Conservation (phyloP, 192 early-diverging fungal species). For the Dimargaris cristalligena region DNA sequence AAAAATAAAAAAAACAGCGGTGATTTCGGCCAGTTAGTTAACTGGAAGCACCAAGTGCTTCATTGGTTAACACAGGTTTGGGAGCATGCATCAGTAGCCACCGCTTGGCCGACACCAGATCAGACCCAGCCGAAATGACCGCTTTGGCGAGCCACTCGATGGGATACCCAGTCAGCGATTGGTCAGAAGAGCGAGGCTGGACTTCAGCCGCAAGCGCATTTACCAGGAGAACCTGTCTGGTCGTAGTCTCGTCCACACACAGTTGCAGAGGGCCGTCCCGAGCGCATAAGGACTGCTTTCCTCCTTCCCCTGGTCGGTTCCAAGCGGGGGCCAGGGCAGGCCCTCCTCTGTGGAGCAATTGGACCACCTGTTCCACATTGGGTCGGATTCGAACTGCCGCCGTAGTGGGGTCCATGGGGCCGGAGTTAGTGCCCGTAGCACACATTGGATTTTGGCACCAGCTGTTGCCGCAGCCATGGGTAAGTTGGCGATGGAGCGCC, state of each 20-base stretch:
- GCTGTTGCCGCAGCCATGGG: constrained; percentile 48
- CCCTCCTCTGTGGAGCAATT: constrained; percentile 15
- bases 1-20: too few species aligned
- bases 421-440: constrained; percentile 21
- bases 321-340: constrained; percentile 11
- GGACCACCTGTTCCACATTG: constrained; percentile 30
- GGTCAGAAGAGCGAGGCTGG: too few species aligned
- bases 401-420: constrained; percentile 38
- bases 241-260: constrained; percentile 43
- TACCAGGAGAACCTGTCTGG: constrained; percentile 28
- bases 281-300: too few species aligned
- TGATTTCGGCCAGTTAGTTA: too few species aligned
- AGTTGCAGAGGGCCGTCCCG: constrained; percentile 30
- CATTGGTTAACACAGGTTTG: too few species aligned
- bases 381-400: constrained; percentile 38
- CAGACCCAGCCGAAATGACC: too few species aligned
- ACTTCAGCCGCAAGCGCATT: constrained; percentile 18
- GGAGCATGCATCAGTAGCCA: too few species aligned
- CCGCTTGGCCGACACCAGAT: too few species aligned
- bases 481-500: constrained; percentile 59
- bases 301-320: constrained; percentile 14
- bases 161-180: too few species aligned
- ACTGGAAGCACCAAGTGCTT: too few species aligned
- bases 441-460: constrained; percentile 50
- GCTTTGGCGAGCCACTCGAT: too few species aligned